Evolutionary conservation across 139 green algal species (phyloP).

Genomic region (Marvania coccoides): DNA sequence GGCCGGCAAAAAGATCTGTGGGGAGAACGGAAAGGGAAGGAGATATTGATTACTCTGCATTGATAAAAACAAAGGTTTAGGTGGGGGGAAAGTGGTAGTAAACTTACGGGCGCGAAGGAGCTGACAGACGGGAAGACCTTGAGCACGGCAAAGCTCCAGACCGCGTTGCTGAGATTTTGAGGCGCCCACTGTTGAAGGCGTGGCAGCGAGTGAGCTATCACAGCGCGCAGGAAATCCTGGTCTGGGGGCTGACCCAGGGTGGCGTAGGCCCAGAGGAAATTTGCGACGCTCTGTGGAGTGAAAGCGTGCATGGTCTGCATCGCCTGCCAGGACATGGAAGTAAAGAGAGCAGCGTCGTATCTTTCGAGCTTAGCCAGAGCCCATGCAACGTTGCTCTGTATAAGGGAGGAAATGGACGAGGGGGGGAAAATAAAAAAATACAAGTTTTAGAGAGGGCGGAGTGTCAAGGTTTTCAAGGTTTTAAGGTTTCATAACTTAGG

Average conservation of each 20-base stretch:
- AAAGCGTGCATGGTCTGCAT: slow-evolving; percentile 20
- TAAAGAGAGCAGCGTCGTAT: slow-evolving; percentile 2
- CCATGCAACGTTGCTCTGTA: slow-evolving; percentile 25
- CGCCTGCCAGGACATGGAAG: not conserved
- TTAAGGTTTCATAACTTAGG: no score
- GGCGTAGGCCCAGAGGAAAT: slow-evolving; percentile 39
- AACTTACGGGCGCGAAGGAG: not conserved
- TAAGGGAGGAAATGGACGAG: not conserved
- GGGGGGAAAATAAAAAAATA: not conserved
- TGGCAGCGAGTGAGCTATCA: not conserved
- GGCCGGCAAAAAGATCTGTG: not conserved
- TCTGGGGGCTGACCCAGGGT: slow-evolving; percentile 3
- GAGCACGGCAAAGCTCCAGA: slow-evolving; percentile 39
- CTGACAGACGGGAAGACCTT: not conserved
- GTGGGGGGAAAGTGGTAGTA: not conserved
- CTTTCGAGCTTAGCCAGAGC: slow-evolving; percentile 34
- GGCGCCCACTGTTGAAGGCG: slow-evolving; percentile 24
- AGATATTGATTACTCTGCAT: not conserved
- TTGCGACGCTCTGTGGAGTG: slow-evolving; percentile 36
- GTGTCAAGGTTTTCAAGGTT: no score
- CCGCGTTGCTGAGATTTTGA: slow-evolving; percentile 42
- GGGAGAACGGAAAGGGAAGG: not conserved
- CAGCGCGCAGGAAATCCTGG: slow-evolving; percentile 2
- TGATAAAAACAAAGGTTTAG: not conserved
- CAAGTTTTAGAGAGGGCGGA: no score